phyloP scores from a whole-genome alignment of 2,329 filamentous ascomycete genomes.

The Pseudogymnoascus sp. region DNA sequence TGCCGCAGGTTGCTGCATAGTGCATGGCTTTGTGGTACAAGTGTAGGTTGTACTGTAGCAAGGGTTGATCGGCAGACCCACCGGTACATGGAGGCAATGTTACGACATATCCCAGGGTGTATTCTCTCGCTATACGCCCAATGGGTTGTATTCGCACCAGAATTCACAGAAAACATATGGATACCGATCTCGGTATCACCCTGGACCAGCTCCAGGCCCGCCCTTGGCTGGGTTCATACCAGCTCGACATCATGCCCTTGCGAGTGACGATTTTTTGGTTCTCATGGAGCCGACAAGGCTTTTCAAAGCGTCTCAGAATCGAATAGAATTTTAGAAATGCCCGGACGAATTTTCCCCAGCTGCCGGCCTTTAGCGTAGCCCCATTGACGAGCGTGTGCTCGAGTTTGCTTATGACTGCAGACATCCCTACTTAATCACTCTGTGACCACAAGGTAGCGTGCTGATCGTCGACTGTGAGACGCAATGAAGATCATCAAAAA shows the following conservation, averaged over 20 bases:
- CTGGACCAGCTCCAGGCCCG: conserved; percentile 11
- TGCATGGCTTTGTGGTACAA: background rate
- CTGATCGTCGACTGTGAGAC: background rate
- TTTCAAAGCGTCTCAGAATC: background rate
- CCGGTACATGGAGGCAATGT: background rate
- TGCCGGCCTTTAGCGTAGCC: background rate
- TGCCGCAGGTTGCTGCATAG: background rate
- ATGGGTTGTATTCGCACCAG: background rate
- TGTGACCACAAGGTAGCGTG: background rate
- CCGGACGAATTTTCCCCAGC: background rate
- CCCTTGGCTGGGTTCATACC: background rate
- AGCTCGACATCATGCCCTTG: background rate
- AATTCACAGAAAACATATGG: conserved; percentile 12
- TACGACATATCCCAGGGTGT: background rate
- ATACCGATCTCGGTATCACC: conserved; percentile 18
- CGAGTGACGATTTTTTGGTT: background rate
- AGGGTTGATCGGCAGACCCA: background rate
- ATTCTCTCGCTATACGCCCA: background rate
- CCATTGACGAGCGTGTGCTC: background rate
- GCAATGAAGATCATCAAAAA: conserved; percentile 26
- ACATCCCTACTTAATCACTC: background rate
- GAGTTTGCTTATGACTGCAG: background rate
- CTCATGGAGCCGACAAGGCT: background rate
- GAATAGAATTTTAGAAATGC: background rate
- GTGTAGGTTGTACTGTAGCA: background rate